phyloP scores from a whole-genome alignment of 2,329 filamentous ascomycete species.

The Diaporthe vaccinii region DNA sequence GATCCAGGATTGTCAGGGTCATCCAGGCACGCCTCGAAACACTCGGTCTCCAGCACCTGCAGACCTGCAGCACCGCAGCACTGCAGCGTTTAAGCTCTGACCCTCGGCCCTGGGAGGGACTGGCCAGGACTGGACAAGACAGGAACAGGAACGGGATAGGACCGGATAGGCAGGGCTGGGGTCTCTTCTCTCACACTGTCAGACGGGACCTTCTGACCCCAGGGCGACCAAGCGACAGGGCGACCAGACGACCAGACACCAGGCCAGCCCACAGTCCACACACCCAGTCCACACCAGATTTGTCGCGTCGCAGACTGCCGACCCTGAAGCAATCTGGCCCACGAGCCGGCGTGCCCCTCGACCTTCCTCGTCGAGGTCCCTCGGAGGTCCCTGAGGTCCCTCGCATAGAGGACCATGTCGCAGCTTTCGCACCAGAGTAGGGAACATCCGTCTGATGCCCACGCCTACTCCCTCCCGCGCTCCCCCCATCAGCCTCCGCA shows the following conservation, averaged over 20 bases:
- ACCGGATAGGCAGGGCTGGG: constrained; percentile 19
- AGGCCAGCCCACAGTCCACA: constrained; percentile 23
- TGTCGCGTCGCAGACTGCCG: constrained; percentile 29
- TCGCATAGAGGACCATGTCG: constrained; percentile 65
- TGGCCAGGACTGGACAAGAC: constrained; percentile 22
- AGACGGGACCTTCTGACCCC: constrained; percentile 24
- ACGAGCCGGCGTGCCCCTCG: constrained; percentile 32
- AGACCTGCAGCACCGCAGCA: constrained; percentile 27
- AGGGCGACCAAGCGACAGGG: neutral
- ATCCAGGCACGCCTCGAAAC: constrained; percentile 41
- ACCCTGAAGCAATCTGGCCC: constrained; percentile 31
- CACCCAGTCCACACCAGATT: constrained; percentile 21
- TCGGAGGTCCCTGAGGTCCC: constrained; percentile 30
- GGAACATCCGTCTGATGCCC: constrained; percentile 55
- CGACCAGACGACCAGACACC: neutral
- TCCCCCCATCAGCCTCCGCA: neutral
- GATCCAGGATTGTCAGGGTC: constrained; percentile 37
- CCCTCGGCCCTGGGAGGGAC: constrained; percentile 24
- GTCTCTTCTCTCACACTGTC: constrained; percentile 21
- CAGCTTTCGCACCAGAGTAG: constrained; percentile 64
- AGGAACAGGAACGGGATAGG: constrained; percentile 20
- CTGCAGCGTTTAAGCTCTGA: constrained; percentile 27
- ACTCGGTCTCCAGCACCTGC: constrained; percentile 35
- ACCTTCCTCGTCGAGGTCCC: constrained; percentile 14
- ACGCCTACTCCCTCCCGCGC: constrained; percentile 33